phyloP scores from a whole-genome alignment of 208 protist species.

The Trichomonas vaginalis region DNA sequence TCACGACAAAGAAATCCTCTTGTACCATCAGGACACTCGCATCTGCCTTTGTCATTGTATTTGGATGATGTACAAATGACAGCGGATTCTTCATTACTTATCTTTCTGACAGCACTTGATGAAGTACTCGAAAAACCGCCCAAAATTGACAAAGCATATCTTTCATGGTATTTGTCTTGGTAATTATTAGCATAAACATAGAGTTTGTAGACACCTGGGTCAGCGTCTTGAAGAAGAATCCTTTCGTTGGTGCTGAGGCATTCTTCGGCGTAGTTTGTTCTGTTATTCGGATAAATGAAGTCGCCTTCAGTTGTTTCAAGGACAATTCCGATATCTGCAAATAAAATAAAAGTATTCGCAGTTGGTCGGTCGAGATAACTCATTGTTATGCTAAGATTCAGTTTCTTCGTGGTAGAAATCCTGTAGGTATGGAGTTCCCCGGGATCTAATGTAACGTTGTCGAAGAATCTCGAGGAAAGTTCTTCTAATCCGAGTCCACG shows the following conservation, averaged over 20 bases:
- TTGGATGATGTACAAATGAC: not conserved
- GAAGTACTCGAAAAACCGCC: not conserved
- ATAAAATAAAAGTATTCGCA: not conserved
- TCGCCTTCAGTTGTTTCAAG: not conserved
- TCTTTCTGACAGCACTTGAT: not conserved
- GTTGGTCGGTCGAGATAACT: not conserved
- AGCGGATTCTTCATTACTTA: not conserved
- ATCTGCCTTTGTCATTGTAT: not conserved
- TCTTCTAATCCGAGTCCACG: not conserved
- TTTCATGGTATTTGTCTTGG: not conserved
- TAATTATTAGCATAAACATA: not conserved
- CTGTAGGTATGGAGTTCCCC: not conserved
- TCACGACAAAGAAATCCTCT: not conserved
- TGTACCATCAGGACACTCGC: not conserved
- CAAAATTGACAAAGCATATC: not conserved
- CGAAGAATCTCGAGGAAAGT: not conserved
- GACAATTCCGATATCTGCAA: not conserved
- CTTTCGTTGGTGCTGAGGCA: not conserved
- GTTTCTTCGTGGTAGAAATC: not conserved
- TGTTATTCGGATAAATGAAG: not conserved
- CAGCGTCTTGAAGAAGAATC: not conserved
- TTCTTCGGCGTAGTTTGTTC: not conserved
- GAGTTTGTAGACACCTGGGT: not conserved
- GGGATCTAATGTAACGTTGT: not conserved
- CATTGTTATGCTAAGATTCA: not conserved